Base-by-base conservation (phyloP, 176 grass and related monocot genomes). In the Alopecurus myosuroides region DNA sequence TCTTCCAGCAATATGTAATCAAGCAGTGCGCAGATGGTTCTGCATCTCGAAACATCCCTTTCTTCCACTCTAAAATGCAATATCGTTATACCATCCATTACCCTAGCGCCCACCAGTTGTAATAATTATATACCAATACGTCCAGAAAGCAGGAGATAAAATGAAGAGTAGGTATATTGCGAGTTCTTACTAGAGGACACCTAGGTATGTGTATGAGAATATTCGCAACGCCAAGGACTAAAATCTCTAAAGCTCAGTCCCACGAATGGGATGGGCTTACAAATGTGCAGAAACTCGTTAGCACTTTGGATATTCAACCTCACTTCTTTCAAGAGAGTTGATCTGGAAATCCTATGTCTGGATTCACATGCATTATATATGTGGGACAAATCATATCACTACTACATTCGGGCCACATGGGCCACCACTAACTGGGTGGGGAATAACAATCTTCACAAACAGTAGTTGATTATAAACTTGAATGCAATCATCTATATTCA, bases 61-160 rank as follows among this genome's bases (percentile, higher is more conserved):
- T 65, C 23, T 45, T 76, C 61, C 69, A 34, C 45, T 78, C 33
- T 67, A 50, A 77, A 85, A 85, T 69, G 71, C 71, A 50, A 48
- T 74, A 50, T 50, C 30, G 62, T 77, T 26, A 68, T 55, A 78
- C 20, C 58, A 77, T 77, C 45, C 35, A 44, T 78, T 85, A 77
- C 60, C 72, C 58, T 52, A 15, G 36, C 33, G 50, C 44, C 61
- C 18, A 31, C 34, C 34, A 53, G 17, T 26, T n/a, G 37, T 77
- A 77, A 56, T 68, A 78, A 55, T 33, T 28, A 67, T 78, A 14
- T 68, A 78, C n/a, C 45, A 77, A 48, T 28, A 77, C 48, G 56
- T 67, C 23, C 82, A 85, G 35, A 77, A 85, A 48, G 26, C n/a
- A 49, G 66, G 22, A 65, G 25, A 63, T 18, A 22, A 80, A 40